These are phyloP conservation scores for Cystofilobasidium macerans DNA, from an alignment of 768 basidiomycete genomes.

Conservation along the genomic window DNA sequence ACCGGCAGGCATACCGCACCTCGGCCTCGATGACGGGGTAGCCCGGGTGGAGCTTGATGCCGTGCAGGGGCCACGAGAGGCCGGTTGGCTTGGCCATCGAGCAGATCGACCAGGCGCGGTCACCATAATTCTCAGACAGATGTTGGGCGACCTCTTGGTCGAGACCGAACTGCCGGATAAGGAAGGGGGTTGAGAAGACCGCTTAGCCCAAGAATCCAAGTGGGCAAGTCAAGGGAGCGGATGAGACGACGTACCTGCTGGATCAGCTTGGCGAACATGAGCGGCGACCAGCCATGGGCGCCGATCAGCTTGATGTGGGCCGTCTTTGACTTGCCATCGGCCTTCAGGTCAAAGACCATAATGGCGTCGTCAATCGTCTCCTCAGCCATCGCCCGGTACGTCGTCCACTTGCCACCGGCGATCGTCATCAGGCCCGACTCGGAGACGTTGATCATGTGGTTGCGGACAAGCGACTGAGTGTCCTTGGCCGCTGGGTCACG, in stretches of 20 bases:
- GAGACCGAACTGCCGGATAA: conserved; percentile 63
- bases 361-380: conserved; percentile 85
- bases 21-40: conserved; percentile 93
- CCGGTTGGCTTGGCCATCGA: conserved; percentile 67
- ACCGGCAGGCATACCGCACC: conserved; percentile 70
- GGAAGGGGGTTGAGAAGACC: not conserved
- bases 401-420: conserved; percentile 98
- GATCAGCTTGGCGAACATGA: conserved; percentile 93
- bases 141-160: conserved; percentile 88
- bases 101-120: conserved; percentile 90
- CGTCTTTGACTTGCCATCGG: conserved; percentile 59
- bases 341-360: conserved; percentile 58
- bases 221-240: not conserved
- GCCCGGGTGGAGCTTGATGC: conserved; percentile 54
- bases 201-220: not conserved
- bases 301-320: conserved; percentile 72
- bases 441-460: conserved; percentile 79
- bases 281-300: conserved; percentile 83
- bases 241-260: conserved; percentile 54
- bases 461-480: conserved; percentile 78
- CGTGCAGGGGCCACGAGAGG: conserved; percentile 74
- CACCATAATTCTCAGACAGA: conserved; percentile 85
- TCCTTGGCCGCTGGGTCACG: conserved; percentile 61
- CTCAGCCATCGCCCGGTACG: conserved; percentile 89
- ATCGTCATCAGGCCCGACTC: conserved; percentile 78